Evolutionary conservation across 2,329 filamentous ascomycete genomes (phyloP), one percentile per base, ranked within the genome.

Genomic region (Kalmusia sp.): DNA sequence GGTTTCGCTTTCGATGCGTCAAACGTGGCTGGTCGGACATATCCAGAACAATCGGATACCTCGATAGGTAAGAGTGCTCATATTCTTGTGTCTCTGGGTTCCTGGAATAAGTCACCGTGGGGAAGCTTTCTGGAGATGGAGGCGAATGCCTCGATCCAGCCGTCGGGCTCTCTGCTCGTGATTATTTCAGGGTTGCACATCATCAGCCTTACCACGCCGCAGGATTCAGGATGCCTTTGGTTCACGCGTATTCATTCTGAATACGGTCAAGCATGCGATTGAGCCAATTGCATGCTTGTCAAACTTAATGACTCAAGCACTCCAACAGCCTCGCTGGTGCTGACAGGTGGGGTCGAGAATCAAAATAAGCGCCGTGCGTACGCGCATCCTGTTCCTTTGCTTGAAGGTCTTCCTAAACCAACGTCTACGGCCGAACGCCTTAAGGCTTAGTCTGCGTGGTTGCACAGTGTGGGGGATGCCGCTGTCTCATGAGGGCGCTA

Each of bases 1-100:
- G 93, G 93, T 0, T 98, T 98, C 66, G 53, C 72, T 2, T 97
- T 90, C 71, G 87, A 97, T 76, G 87, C 91, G 25, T 85, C 85
- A 0, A 70, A 61, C 3, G 78, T 92, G 60, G 84, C 84, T 11
- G 93, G 93, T 7, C 80, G 83, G 79, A 83, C 78, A 58, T 88
- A 71, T 73, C 85, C 85, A 21, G 58, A 68, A 45, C 22, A 43
- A 28, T 43, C 47, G 50, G 62, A 66, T 71, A 64, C 67, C 15
- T 22, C 33, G 14, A 19, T 11, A 30, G 44, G 44, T 47, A 47
- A 47, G 44, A 15, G 12, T 25, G 24, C 19, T 15, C 6, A 6
- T 28, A 7, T 12, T 28, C 6, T 28, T 6, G 27, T 7, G 12
- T 28, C 6, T 28, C 12, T 28, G 7, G 12, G 6, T 28, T 28